Percentiles rank a stretch among this genome's conserved stretches.
These are phyloP conservation scores for Pulveroboletus sp. DNA, from an alignment of 768 basidiomycete species.

Conservation along the genomic window DNA sequence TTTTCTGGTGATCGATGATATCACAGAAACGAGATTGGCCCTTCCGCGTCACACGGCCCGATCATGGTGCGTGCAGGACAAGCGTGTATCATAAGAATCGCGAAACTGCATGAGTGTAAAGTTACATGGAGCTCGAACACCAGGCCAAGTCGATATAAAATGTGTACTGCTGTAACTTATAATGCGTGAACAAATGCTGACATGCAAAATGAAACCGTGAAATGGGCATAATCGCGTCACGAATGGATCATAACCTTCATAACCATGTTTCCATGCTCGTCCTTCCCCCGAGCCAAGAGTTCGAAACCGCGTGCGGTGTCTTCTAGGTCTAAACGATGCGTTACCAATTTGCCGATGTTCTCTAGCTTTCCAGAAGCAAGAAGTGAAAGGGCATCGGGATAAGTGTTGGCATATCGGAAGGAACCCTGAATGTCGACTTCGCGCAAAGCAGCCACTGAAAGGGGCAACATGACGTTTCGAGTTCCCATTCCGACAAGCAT, in stretches of 20 bases:
- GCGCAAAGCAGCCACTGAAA: conserved; percentile 76
- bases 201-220: conserved; percentile 6
- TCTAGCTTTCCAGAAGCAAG: conserved; percentile 63
- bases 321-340: conserved; percentile 68
- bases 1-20: conserved; percentile 11
- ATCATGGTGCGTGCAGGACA: conserved; percentile 1
- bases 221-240: conserved; percentile 14
- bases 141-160: conserved; percentile 8
- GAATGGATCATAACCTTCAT: conserved; percentile 84
- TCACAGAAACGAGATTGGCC: not conserved
- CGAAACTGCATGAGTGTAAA: conserved; percentile 14
- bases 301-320: conserved; percentile 78
- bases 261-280: conserved; percentile 78
- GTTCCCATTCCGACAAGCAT: conserved; percentile 97
- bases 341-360: conserved; percentile 71
- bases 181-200: conserved; percentile 3
- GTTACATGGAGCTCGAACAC: conserved; percentile 21
- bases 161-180: conserved; percentile 14
- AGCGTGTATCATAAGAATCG: conserved; percentile 4
- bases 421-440: conserved; percentile 93
- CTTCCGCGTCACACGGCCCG: not conserved
- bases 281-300: conserved; percentile 71
- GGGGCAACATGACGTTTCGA: conserved; percentile 75
- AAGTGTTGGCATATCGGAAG: conserved; percentile 90
- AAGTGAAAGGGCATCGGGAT: conserved; percentile 79